Evolutionary conservation across 2,329 filamentous ascomycete species (phyloP).

Genomic region (Myriangium duriaei): DNA sequence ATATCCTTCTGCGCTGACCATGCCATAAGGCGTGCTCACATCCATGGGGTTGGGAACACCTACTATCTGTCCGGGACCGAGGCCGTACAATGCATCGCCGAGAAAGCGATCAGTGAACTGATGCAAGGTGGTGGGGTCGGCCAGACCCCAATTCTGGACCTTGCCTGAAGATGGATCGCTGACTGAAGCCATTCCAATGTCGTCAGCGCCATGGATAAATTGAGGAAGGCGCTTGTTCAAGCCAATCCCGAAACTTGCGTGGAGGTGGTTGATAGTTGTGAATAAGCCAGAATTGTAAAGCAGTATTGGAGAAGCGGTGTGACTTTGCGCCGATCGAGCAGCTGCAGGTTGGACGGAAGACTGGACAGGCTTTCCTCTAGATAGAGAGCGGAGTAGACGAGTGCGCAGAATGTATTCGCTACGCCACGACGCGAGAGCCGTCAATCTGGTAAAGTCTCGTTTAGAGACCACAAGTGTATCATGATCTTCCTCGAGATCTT

Average conservation of each 20-base stretch:
- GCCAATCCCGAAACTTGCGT: slow-evolving; percentile 61
- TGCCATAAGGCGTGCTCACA: slow-evolving; percentile 71
- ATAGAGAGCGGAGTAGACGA: slow-evolving; percentile 66
- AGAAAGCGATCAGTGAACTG: slow-evolving; percentile 70
- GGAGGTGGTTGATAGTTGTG: slow-evolving; percentile 65
- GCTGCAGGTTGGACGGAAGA: slow-evolving; percentile 40
- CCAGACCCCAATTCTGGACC: slow-evolving; percentile 69
- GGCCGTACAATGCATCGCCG: slow-evolving; percentile 60
- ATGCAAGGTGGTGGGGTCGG: slow-evolving; percentile 59
- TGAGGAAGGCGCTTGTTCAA: slow-evolving; percentile 57
- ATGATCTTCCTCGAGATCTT: slow-evolving; percentile 35
- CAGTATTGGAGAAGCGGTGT: slow-evolving; percentile 59
- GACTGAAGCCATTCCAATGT: slow-evolving; percentile 62
- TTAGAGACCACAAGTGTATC: slow-evolving; percentile 52
- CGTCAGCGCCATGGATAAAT: slow-evolving; percentile 72
- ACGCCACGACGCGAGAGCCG: slow-evolving; percentile 77
- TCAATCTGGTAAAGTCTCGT: slow-evolving; percentile 72
- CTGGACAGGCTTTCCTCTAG: slow-evolving; percentile 63
- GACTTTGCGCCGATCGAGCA: slow-evolving; percentile 41
- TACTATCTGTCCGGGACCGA: slow-evolving; percentile 62
- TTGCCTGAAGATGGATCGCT: slow-evolving; percentile 70
- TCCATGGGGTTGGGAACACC: slow-evolving; percentile 81
- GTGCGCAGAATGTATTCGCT: slow-evolving; percentile 91
- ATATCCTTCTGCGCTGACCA: slow-evolving; percentile 74
- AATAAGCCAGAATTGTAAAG: slow-evolving; percentile 79